Evolutionary conservation across 768 basidiomycete genomes (phyloP).

Genomic region (Lentinus brumalis): DNA sequence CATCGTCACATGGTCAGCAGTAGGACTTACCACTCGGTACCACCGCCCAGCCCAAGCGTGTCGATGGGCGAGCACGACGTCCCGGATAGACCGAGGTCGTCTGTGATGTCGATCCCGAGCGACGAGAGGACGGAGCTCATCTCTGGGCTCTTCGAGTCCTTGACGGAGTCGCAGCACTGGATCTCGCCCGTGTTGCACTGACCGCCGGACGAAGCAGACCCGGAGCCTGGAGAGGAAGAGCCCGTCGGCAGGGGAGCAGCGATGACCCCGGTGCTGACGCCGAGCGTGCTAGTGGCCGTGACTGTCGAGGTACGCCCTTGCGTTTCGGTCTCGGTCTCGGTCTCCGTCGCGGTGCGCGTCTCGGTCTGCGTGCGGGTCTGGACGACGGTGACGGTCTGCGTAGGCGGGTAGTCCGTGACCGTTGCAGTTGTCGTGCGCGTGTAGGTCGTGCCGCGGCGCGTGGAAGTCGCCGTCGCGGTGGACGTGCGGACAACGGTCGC

Average conservation of each 20-base stretch:
- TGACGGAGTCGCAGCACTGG: slow-evolving; percentile 35
- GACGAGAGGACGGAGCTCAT: slow-evolving; percentile 19
- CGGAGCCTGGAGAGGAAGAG: not conserved
- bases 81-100: slow-evolving; percentile 21
- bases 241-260: not conserved
- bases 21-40: slow-evolving; percentile 24
- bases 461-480: not conserved
- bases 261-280: not conserved
- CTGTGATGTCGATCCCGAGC: slow-evolving; percentile 16
- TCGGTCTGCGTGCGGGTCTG: not conserved
- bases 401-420: not conserved
- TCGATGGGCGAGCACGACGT: slow-evolving; percentile 20
- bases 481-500: not conserved
- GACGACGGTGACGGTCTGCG: slow-evolving; percentile 4
- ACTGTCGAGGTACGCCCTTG: not conserved
- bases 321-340: slow-evolving; percentile 3
- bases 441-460: slow-evolving; percentile 6
- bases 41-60: slow-evolving; percentile 20
- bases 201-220: not conserved
- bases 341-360: not conserved
- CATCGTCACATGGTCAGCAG: not conserved
- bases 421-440: slow-evolving; percentile 5
- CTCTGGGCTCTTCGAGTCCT: slow-evolving; percentile 16
- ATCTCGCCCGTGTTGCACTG: slow-evolving; percentile 34
- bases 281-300: not conserved